These are phyloP conservation scores for Mucor saturninus DNA, from an alignment of 371 early-diverging fungal genomes.

Conservation along the genomic window DNA sequence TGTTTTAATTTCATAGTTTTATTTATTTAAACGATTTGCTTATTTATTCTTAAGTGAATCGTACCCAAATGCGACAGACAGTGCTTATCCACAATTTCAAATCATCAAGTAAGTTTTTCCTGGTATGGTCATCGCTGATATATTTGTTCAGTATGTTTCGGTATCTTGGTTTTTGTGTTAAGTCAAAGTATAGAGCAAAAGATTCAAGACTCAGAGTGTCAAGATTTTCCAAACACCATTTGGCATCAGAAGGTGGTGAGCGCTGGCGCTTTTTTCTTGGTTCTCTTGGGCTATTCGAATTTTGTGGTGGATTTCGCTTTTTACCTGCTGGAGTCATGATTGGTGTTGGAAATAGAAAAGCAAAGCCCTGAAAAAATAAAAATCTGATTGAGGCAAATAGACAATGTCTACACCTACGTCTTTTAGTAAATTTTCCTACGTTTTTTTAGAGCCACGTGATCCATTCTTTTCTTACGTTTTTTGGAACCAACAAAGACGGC, in stretches of 20 bases:
- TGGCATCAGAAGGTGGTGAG: constrained; percentile 15
- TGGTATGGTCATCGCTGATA: constrained; percentile 12
- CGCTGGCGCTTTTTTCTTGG: constrained; percentile 5
- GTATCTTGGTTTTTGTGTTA: constrained; percentile 11
- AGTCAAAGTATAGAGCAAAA: constrained; percentile 14
- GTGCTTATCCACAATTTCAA: no score
- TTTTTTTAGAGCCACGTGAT: no score
- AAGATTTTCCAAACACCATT: constrained; percentile 16
- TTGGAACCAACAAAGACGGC: no score
- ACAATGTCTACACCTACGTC: no score
- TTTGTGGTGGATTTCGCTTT: constrained; percentile 14
- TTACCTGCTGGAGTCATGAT: constrained; percentile 16
- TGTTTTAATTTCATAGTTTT: no score
- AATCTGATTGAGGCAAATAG: no score
- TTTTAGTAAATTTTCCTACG: no score
- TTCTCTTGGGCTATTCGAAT: constrained; percentile 9
- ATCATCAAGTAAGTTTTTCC: constrained; percentile 18
- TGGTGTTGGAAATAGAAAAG: neutral
- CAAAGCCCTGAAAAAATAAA: neutral
- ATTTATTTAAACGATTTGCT: no score
- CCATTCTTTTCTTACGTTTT: no score
- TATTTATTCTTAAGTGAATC: no score
- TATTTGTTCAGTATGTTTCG: constrained; percentile 18
- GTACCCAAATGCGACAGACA: no score
- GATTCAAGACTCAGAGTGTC: constrained; percentile 11